Evolutionary conservation across 129 eudicot genomes (phyloP).

Genomic region (Centrapalus pauciflorus): DNA sequence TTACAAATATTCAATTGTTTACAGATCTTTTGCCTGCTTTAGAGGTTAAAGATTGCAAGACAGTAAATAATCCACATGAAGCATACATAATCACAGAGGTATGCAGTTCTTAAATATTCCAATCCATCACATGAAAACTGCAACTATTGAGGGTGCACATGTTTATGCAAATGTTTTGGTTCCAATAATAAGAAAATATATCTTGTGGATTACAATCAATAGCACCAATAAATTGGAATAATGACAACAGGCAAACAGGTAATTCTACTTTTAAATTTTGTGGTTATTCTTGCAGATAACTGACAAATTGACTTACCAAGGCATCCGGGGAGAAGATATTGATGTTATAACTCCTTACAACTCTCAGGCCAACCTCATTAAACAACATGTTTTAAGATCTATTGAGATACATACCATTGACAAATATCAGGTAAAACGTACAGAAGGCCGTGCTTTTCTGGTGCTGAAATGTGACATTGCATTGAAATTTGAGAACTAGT

Average conservation of each 20-base stretch:
- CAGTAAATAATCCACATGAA: conserved; percentile 75
- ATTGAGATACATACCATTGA: conserved; percentile 98
- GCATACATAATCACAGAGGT: conserved; percentile 79
- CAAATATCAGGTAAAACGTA: conserved; percentile 81
- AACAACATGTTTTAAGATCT: conserved; percentile 40
- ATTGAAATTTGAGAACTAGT: not conserved
- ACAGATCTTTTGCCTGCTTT: conserved; percentile 72
- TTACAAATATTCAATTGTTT: conserved; percentile 21
- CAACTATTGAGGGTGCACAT: not conserved
- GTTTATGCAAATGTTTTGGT: not conserved
- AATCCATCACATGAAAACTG: not conserved
- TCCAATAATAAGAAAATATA: not conserved
- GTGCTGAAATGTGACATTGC: not conserved
- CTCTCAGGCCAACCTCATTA: conserved; percentile 71
- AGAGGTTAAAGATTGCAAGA: conserved; percentile 68
- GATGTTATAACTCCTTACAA: conserved; percentile 94
- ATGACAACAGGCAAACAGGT: not conserved
- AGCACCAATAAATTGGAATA: not conserved
- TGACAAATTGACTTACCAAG: conserved; percentile 51
- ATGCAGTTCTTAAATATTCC: not conserved
- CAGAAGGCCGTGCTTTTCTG: too few relatives aligned
- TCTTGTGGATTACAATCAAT: not conserved
- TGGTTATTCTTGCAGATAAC: conserved; percentile 39
- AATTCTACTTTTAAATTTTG: not conserved
- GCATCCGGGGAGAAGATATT: conserved; percentile 66